Base-by-base conservation (phyloP, 2,329 filamentous ascomycete species). In the Epichloe brachyelytri region DNA sequence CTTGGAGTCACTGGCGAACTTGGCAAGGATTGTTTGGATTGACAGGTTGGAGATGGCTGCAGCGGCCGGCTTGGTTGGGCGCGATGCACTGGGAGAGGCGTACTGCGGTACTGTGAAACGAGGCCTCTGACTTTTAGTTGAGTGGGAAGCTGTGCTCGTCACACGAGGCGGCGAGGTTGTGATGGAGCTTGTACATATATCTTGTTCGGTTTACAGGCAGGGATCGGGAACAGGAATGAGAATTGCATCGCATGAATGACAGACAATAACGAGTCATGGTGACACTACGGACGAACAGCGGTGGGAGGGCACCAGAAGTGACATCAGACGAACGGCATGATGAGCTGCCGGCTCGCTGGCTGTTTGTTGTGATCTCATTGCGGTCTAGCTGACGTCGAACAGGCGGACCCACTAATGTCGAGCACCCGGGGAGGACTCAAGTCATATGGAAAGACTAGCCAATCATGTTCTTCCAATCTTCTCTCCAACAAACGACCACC, bases 171-270 rank as follows among this genome's bases (percentile, higher is more conserved):
- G 26, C 39, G 26, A 33, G 55, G 56, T 54, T 50, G 59, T 64
- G 64, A 60, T 60, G 64, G 66, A 63, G 62, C 30, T 59, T 70
- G 68, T 70, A 69, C 63, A 70, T 69, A 68, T 65, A 63, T 62
- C 62, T 63, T 66, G 65, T 65, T 63, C 55, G 62, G 62, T 60
- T 59, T 60, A 63, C 59, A 17, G 62, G 57, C 57, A 58, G 55
- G 60, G 55, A 62, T 53, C 50, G 52, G 57, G 49, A 54, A 52
- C 57, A 56, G 57, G 59, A 65, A 63, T 60, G 66, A 63, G 44
- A 61, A 61, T 60, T 57, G 58, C 58, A 61, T 59, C 59, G 56
- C 56, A 59, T 57, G 54, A 57, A 50, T 57, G 55, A 47, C 19
- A 17, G 8, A n/a, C 26, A 17, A 19, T 17, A 11, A 19, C 26